These are phyloP conservation scores for Tuber calosporum DNA, from an alignment of 495 filamentous ascomycete genomes.

Conservation along the genomic window DNA sequence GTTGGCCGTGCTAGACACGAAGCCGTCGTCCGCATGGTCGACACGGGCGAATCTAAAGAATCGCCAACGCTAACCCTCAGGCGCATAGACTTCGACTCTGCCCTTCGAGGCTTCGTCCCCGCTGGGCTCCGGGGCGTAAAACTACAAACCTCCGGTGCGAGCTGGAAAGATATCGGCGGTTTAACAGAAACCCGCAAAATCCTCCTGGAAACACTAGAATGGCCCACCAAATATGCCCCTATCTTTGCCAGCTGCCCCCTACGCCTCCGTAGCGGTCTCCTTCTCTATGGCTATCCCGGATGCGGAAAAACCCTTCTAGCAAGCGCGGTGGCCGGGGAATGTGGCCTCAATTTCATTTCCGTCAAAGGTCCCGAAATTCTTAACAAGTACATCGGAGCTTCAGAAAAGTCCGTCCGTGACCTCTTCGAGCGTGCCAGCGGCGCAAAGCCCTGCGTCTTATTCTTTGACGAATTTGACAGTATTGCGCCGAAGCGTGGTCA, in stretches of 20 bases:
- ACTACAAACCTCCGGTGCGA: conserved; percentile 64
- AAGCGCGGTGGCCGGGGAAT: conserved; percentile 88
- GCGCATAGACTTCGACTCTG: conserved; percentile 67
- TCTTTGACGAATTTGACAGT: conserved; percentile 97
- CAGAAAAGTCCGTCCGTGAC: conserved; percentile 88
- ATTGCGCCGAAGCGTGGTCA: conserved; percentile 96
- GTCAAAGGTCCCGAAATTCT: conserved; percentile 97
- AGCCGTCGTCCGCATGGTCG: conserved; percentile 70
- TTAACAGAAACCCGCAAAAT: conserved; percentile 74
- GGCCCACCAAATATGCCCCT: conserved; percentile 94
- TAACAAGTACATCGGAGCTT: conserved; percentile 97
- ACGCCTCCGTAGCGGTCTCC: conserved; percentile 79
- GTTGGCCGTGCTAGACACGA: conserved; percentile 84
- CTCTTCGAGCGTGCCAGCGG: conserved; percentile 87
- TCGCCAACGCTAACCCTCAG: conserved; percentile 52
- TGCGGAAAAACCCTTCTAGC: conserved; percentile 94
- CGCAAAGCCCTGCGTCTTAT: conserved; percentile 82
- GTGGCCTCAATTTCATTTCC: conserved; percentile 93
- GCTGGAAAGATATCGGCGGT: conserved; percentile 85
- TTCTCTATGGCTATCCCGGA: conserved; percentile 90
- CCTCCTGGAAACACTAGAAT: conserved; percentile 88
- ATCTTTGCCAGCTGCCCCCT: conserved; percentile 95
- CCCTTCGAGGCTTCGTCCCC: conserved; percentile 85
- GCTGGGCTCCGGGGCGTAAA: conserved; percentile 90
- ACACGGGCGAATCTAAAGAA: conserved; percentile 25